Evolutionary conservation across 2,329 filamentous ascomycete species (phyloP), one percentile per base, ranked within the genome.

Genomic region (Plectosphaerella cucumerina): DNA sequence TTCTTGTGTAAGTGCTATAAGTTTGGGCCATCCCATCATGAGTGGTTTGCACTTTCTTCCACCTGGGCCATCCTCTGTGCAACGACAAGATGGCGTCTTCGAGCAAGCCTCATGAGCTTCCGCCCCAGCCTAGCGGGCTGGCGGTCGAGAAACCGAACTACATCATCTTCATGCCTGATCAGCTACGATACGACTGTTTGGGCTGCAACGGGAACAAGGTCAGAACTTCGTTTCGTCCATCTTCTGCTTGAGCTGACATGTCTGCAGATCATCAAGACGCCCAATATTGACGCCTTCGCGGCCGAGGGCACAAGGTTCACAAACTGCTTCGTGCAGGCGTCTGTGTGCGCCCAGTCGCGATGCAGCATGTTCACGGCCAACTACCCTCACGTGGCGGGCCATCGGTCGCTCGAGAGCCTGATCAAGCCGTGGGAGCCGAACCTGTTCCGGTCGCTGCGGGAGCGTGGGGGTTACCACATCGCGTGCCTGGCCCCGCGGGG

Each of bases 341-440:
- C 72, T 0, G 70, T 74, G 0, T 76, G 73, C 60, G 68, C 70
- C 0, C 73, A 75, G 52, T 73, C 70, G 4, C 62, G 73, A 51
- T 73, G 71, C 53, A 67, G 62, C 53, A 72, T 75, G 65, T 75
- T 75, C 48, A 76, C 71, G 0, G 72, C 71, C 5, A 63, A 62
- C 5, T 75, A 75, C 41, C 70, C 71, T 0, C 72, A 76, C 44
- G 71, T 75, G 11, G 65, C 59, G 17, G 72, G 73, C 0, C 72
- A 76, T 56, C 66, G 73, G 20, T 70, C 63, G 22, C 65, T 75
- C 2, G 63, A 75, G 12, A 74, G 73, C 37, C 62, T 76, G 5
- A 68, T 76, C 54, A 76, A 75, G 52, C 71, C 72, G 0, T 72
- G 70, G 70, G 72, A 76, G 54, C 70, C 70, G 1, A 76, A 76